Base-by-base conservation (phyloP, 768 basidiomycete species). In the Auricularia sp. region DNA sequence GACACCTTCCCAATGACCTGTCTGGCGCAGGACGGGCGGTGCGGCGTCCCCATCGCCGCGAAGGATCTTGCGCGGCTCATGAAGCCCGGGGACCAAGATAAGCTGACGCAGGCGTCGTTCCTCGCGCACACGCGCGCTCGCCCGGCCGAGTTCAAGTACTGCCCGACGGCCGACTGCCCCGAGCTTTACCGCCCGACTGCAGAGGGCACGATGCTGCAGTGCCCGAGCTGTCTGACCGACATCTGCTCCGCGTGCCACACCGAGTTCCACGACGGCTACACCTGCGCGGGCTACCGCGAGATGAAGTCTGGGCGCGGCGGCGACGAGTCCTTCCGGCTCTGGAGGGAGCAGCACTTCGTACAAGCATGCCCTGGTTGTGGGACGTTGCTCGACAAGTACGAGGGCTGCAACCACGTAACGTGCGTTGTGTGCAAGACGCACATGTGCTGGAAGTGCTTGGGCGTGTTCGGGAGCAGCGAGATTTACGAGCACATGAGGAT, bases 351-450 rank as follows among this genome's bases (percentile, higher is more conserved):
- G 44, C 82, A 88, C 68, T 84, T 86, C 68, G 88, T 90, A 64
- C 89, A 91, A 77, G 76, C 79, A 37, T 93, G 90, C 72, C 90
- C 90, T 1, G 81, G 81, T 0, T 93, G 90, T 76, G 82, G 82
- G 63, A 80, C 82, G 6, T 79, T 82, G 5, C 91, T 93, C 68
- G 88, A 92, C 74, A 84, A 86, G 47, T 77, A 76, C 35, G 87
- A 85, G 67, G 90, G 90, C 0, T 93, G 90, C 74, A 88, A 93
- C 75, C 90, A 93, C 72, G 85, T 93, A 80, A 85, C 83, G n/a
- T 93, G 90, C 73, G 79, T 78, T 0, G 80, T 81, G 37, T 93
- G 90, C 72, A 81, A 83, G 68, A 85, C 87, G 0, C 90, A 93
- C 71, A 86, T 86, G 1, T 93, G 90, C 65, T 92, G 90, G 91